Evolutionary conservation across 768 basidiomycete species (phyloP).

Genomic region (Tubosaeta sp.): DNA sequence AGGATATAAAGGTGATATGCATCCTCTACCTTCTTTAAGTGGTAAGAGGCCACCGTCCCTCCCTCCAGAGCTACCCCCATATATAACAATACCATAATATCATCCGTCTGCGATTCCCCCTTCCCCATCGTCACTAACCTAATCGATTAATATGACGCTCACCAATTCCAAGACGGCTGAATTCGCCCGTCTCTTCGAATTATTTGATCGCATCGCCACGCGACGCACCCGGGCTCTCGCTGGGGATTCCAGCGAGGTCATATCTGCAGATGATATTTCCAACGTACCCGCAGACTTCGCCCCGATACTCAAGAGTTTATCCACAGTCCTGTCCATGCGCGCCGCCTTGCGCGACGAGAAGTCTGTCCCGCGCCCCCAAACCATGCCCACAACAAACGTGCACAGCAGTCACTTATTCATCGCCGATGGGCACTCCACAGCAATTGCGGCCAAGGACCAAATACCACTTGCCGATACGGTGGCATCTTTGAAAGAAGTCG

Average conservation of each 20-base stretch:
- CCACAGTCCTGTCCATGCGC: slow-evolving; percentile 31
- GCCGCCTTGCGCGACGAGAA: slow-evolving; percentile 27
- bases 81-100: too few relatives aligned
- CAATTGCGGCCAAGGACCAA: not conserved
- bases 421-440: slow-evolving; percentile 13
- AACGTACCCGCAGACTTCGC: slow-evolving; percentile 27
- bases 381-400: slow-evolving; percentile 1
- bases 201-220: slow-evolving; percentile 52
- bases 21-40: not conserved
- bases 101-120: not conserved
- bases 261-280: slow-evolving; percentile 30
- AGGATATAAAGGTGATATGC: slow-evolving; percentile 18
- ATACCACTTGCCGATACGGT: slow-evolving; percentile 1
- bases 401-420: slow-evolving; percentile 21
- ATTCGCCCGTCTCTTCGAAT: slow-evolving; percentile 48
- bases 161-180: slow-evolving; percentile 43
- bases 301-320: slow-evolving; percentile 36
- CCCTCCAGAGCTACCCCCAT: not conserved
- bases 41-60: slow-evolving; percentile 1
- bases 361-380: slow-evolving; percentile 1
- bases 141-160: slow-evolving; percentile 17
- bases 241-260: slow-evolving; percentile 13
- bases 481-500: slow-evolving; percentile 15
- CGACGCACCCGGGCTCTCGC: slow-evolving; percentile 33
- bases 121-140: slow-evolving; percentile 1